These are phyloP conservation scores for Plectranthus barbatus DNA, from an alignment of 257 asterid species.

Conservation along the genomic window DNA sequence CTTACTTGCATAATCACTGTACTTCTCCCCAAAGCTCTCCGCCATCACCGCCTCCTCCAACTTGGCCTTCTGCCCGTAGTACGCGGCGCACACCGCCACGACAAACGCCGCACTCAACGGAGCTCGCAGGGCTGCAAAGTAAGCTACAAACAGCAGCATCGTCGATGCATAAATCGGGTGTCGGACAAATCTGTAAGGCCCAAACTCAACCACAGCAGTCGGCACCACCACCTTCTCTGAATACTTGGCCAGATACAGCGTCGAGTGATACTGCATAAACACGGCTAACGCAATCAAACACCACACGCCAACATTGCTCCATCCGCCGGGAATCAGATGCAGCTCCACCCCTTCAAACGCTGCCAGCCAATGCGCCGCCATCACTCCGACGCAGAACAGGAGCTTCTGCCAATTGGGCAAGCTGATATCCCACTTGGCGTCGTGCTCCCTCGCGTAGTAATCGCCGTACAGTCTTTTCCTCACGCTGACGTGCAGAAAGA, in stretches of 20 bases:
- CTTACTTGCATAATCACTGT: conserved; percentile 46
- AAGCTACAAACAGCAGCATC: conserved; percentile 70
- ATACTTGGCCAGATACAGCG: conserved; percentile 78
- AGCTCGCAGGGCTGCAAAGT: conserved; percentile 70
- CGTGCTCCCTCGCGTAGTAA: conserved; percentile 56
- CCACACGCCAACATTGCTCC: conserved; percentile 61
- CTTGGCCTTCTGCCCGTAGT: conserved; percentile 69
- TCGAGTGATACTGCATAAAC: conserved; percentile 75
- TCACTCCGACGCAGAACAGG: conserved; percentile 55
- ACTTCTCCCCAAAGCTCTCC: conserved; percentile 66
- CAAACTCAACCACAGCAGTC: conserved; percentile 84
- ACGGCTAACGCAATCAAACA: conserved; percentile 42
- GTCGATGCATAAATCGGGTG: conserved; percentile 96
- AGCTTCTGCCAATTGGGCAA: conserved; percentile 62
- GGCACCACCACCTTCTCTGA: conserved; percentile 96
- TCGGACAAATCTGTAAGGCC: conserved; percentile 83
- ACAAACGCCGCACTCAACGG: conserved; percentile 54
- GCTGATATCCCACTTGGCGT: conserved; percentile 66
- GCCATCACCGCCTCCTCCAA: conserved; percentile 75
- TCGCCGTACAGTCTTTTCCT: conserved; percentile 81
- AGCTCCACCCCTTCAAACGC: conserved; percentile 85
- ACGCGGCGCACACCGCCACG: conserved; percentile 45
- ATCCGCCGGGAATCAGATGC: conserved; percentile 81
- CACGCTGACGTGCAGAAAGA: conserved; percentile 58
- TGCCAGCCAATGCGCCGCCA: conserved; percentile 75